Evolutionary conservation across 495 filamentous ascomycete genomes (phyloP).

Genomic region (Neurospora sp.): DNA sequence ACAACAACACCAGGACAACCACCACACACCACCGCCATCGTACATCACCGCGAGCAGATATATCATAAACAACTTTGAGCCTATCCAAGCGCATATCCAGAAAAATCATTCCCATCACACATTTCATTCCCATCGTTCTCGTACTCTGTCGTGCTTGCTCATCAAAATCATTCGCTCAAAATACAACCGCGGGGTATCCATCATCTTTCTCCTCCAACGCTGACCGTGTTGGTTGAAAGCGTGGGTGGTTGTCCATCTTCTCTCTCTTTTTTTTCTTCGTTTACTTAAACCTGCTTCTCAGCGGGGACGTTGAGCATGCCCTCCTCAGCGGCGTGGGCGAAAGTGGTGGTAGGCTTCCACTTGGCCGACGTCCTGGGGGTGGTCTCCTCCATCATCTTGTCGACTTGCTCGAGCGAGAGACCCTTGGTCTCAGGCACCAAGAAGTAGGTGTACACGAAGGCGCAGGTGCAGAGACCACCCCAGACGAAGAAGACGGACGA

Average conservation of each 20-base stretch:
- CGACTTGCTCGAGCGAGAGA: conserved; percentile 78
- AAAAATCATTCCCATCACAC: neutral
- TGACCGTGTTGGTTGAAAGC: neutral
- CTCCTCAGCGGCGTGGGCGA: conserved; percentile 30
- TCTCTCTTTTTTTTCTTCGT: neutral
- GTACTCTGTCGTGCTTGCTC: neutral
- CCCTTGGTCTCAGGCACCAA: conserved; percentile 82
- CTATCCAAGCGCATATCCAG: neutral
- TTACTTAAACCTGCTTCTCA: neutral
- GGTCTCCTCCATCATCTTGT: conserved; percentile 80
- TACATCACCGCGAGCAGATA: neutral
- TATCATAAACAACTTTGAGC: neutral
- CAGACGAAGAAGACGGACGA: conserved; percentile 73
- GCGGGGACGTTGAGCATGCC: conserved; percentile 1
- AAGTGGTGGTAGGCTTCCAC: conserved; percentile 65
- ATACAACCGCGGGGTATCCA: neutral
- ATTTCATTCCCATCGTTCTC: neutral
- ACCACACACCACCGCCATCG: neutral
- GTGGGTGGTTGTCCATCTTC: neutral
- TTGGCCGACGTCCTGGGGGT: conserved; percentile 57
- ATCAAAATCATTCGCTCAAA: neutral
- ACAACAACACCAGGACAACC: neutral
- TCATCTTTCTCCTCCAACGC: neutral
- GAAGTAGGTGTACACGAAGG: conserved; percentile 66
- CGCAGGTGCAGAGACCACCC: conserved; percentile 57